Base-by-base conservation (phyloP, 495 filamentous ascomycete genomes). In the Alectoria sarmentosa region DNA sequence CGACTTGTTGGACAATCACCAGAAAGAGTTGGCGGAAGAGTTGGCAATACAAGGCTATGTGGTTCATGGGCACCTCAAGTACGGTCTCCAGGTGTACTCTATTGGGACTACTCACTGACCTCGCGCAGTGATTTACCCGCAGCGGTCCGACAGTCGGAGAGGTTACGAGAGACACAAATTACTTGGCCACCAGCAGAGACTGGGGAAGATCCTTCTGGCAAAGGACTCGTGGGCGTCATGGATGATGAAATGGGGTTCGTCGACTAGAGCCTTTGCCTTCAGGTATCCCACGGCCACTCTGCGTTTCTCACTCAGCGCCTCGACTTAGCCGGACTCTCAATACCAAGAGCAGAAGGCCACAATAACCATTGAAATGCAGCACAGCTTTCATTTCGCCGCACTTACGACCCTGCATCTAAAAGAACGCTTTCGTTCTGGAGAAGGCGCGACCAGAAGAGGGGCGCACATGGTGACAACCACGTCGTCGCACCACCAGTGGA, bases 1-100 rank as follows among this genome's bases (percentile, higher is more conserved):
- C 11, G 76, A 78, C 3, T 82, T 98, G 7, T 85, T 96, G 70
- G 90, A 91, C 69, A 96, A 97, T 69, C 94, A 98, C 70, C 94
- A 98, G 74, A 82, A 84, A 42, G 92, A 98, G 72, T 80, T 98
- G 14, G 92, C 92, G 2, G 77, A 83, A 55, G 86, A 87, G 69
- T 76, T 96, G 59, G 83, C 86, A 52, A 70, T 74, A 9, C 82
- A 89, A 65, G 86, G 86, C 32, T 91, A 90, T 73, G 83, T 88
- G 3, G 72, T 92, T 49, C 80, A 86, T 65, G 88, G 88, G 19
- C 74, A 77, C 57, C 74, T 90, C 36, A 78, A 84, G 89, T 91
- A 80, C 69, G 79, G 69, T 21, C 44, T 56, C 11, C 28, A 48
- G 8, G 49, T 6, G 1, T 38, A 6, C 21, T 57, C 15, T 55